Base-by-base conservation (phyloP, 2,329 filamentous ascomycete genomes). In the Triangularia verruculosa region DNA sequence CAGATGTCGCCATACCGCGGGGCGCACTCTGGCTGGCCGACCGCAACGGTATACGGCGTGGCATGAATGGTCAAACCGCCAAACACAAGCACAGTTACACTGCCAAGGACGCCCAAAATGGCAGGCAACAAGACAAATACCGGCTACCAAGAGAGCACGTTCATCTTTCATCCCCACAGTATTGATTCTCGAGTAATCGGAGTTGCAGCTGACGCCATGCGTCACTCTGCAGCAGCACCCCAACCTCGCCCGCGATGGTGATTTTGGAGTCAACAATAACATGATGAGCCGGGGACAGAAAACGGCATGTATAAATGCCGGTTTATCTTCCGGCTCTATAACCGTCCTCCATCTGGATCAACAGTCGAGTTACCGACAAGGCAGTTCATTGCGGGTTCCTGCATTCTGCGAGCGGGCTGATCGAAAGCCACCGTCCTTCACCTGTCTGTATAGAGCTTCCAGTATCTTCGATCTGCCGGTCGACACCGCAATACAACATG, bases 121-220 rank as follows among this genome's bases (percentile, higher is more conserved):
- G 62, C 39, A 64, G 58, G 62, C 24, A 20, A 13, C 17, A 25
- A 54, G 58, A 57, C 51, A 53, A 34, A 32, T 24, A n/a, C 17
- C 39, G 39, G n/a, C n/a, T 12, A 47, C 17, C 39, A 17, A 20
- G n/a, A n/a, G 43, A 51, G 43, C 54, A 58, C 47, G 34, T 62
- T 34, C 24, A 15, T n/a, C 12, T 24, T 54, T 5, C 6, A 39
- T 39, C 56, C 34, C 56, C 32, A 20, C 9, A 47, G 32, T 24
- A 27, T 58, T 17, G 22, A 32, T 27, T 39, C 24, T 67, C 54
- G 39, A 64, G 62, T 47, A 47, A 67, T 67, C 39, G 17, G 25
- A 15, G 62, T 54, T 54, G 47, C 60, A 65, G 32, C 30, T 67
- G 56, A 63, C 66, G 64, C 59, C 64, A 67, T 67, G 55, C 11